Evolutionary conservation across 768 basidiomycete species (phyloP).

Genomic region (Suillus ampliporus): DNA sequence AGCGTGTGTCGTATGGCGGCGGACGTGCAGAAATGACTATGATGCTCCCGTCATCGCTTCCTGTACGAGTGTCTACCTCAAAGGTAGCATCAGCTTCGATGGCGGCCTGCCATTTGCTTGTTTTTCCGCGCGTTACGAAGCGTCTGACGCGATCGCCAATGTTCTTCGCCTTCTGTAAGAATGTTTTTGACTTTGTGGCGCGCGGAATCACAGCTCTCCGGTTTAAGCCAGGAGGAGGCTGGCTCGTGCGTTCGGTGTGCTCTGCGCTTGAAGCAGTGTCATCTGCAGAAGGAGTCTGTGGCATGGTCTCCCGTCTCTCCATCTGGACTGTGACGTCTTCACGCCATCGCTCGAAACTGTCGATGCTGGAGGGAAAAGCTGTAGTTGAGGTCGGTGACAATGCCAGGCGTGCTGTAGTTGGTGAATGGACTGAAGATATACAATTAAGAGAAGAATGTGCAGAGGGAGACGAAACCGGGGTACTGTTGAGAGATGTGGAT

Average conservation of each 20-base stretch:
- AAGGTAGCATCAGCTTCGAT: slow-evolving; percentile 28
- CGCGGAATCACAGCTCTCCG: not conserved
- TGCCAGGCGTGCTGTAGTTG: slow-evolving; percentile 20
- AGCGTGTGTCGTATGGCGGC: slow-evolving; percentile 27
- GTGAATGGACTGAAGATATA: slow-evolving; percentile 1
- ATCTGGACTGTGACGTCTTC: slow-evolving; percentile 21
- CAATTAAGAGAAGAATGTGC: slow-evolving; percentile 17
- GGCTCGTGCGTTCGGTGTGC: not conserved
- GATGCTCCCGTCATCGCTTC: slow-evolving; percentile 38
- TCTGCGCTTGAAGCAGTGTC: slow-evolving; percentile 1
- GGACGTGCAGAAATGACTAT: slow-evolving; percentile 37
- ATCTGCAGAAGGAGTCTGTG: slow-evolving; percentile 4
- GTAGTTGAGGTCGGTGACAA: slow-evolving; percentile 36
- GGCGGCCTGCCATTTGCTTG: slow-evolving; percentile 18
- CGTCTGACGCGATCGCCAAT: slow-evolving; percentile 36
- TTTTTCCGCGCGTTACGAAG: slow-evolving; percentile 24
- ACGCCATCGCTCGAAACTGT: slow-evolving; percentile 36
- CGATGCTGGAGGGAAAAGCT: slow-evolving; percentile 37
- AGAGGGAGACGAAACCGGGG: slow-evolving; percentile 23
- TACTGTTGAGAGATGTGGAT: slow-evolving; percentile 21
- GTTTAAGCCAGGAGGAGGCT: not conserved
- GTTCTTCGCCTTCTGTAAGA: slow-evolving; percentile 34
- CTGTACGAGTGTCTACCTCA: slow-evolving; percentile 26
- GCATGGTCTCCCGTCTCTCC: not conserved
- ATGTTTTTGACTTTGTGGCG: slow-evolving; percentile 18